Conservation (phyloP, 306 rosid genomes). For the Pyrus bretschneideri region DNA sequence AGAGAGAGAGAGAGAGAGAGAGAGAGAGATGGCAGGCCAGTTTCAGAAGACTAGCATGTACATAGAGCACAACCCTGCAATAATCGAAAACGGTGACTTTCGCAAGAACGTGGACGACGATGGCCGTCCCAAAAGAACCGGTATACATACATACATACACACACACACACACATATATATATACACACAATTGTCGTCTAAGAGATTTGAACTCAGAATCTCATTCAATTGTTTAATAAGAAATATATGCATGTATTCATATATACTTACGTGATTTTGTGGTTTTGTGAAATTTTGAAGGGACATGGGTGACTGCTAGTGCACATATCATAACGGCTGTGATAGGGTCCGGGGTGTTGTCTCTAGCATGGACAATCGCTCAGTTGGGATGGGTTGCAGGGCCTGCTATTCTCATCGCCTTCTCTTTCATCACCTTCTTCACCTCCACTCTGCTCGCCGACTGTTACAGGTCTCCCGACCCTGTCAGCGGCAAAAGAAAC, state of each 20-base stretch:
- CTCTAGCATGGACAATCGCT: constrained; percentile 90
- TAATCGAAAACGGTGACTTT: constrained; percentile 20
- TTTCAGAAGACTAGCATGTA: constrained; percentile 53
- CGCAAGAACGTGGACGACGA: constrained; percentile 74
- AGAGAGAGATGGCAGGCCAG: constrained; percentile 26
- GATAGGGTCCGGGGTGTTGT: constrained; percentile 92
- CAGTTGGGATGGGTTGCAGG: constrained; percentile 96
- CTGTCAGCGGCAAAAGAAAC: constrained; percentile 78
- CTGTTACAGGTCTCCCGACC: constrained; percentile 75
- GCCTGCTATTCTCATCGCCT: constrained; percentile 67
- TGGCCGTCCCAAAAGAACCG: constrained; percentile 69
- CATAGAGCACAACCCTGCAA: constrained; percentile 52
- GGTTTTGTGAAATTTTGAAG: constrained; percentile 20
- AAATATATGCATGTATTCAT: neutral
- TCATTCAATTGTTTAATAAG: neutral
- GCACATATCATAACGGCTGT: constrained; percentile 97
- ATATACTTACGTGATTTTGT: neutral
- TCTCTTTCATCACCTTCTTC: constrained; percentile 84
- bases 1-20: neutral
- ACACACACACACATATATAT: no score
- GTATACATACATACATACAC: constrained; percentile 20
- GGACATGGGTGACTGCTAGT: constrained; percentile 95
- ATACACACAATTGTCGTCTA: neutral
- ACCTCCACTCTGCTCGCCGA: constrained; percentile 91
- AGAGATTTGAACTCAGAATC: neutral